Evolutionary conservation across 2,329 filamentous ascomycete genomes (phyloP), one percentile per base, ranked within the genome.

Genomic region (Hymenoscyphus scutula): DNA sequence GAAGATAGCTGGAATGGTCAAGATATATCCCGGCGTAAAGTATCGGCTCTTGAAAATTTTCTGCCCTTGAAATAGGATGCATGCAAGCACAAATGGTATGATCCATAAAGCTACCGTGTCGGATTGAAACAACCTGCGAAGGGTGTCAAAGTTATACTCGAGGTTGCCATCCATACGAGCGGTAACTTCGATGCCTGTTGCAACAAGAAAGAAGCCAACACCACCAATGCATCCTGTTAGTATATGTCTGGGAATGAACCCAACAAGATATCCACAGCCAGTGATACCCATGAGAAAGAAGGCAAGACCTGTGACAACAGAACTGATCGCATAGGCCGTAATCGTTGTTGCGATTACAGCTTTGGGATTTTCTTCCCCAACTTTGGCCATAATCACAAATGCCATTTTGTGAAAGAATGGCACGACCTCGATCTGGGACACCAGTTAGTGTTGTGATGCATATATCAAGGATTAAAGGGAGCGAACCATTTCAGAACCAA

Each of bases 321-420:
- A 94, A 76, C 94, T 98, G 65, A 94, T 78, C 0, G 93, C 90
- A 74, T 96, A 99, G 0, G 95, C 87, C 1, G 93, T 87, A 70
- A 99, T 97, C 2, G 94, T 97, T 0, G 95, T 99, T 32, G 95
- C 93, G 67, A 97, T 89, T 55, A 99, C 89, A 2, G 92, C 90
- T 70, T 95, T 88, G 0, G 90, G 87, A 29, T 95, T 87, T 23
- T 93, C 87, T 65, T 89, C 85, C 17, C 94, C 91, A 67, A 99
- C 88, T 53, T 84, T 81, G 15, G 81, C 80, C 68, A 95, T 87
- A 73, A 98, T 97, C 32, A 89, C 94, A 66, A 89, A 87, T 0
- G 95, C 93, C 94, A 99, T 99, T 72, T 94, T 96, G 78, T 99
- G 95, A 75, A 99, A 98, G 78, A 99, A 99, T 0, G 94, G 95